Evolutionary conservation across 78 protist species (phyloP).

Genomic region (Thecamonas trahens): DNA sequence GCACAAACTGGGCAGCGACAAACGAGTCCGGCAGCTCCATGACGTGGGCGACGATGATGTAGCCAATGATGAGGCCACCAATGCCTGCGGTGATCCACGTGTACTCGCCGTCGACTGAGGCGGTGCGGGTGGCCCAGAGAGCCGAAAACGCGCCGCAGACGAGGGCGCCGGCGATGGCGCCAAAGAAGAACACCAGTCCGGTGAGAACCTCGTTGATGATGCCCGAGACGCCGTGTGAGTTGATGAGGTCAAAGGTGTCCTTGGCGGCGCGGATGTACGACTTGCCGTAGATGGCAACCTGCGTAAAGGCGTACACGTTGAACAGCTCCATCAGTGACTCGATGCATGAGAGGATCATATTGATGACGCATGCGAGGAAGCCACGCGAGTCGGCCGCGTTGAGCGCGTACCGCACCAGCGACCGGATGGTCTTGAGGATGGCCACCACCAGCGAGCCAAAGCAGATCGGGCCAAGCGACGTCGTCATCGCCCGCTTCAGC

Average conservation of each 20-base stretch:
- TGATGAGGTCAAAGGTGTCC: conserved; percentile 41
- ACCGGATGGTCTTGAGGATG: conserved; percentile 29
- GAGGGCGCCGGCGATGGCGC: background rate
- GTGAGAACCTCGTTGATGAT: background rate
- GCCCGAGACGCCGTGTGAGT: conserved; percentile 33
- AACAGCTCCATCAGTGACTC: conserved; percentile 31
- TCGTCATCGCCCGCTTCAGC: conserved; percentile 47
- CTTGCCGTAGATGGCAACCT: conserved; percentile 77
- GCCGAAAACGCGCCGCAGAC: too few relatives aligned
- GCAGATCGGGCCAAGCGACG: conserved; percentile 66
- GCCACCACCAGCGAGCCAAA: conserved; percentile 60
- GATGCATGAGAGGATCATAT: conserved; percentile 34
- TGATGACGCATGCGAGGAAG: conserved; percentile 6
- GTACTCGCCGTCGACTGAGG: too few relatives aligned
- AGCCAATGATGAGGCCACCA: conserved; percentile 8
- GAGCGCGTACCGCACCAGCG: conserved; percentile 7
- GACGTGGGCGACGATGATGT: background rate
- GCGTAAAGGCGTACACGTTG: conserved; percentile 37
- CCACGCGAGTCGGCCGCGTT: conserved; percentile 9
- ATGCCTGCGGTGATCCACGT: too few relatives aligned
- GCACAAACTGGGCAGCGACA: conserved; percentile 25
- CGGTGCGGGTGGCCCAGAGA: too few relatives aligned
- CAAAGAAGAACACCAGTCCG: background rate
- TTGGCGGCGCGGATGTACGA: conserved; percentile 42
- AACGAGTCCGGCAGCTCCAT: background rate